Percentiles rank a stretch among this genome's conserved stretches.
These are phyloP conservation scores for Ustilago trichophora DNA, from an alignment of 1,284 basidiomycete species.

Conservation along the genomic window DNA sequence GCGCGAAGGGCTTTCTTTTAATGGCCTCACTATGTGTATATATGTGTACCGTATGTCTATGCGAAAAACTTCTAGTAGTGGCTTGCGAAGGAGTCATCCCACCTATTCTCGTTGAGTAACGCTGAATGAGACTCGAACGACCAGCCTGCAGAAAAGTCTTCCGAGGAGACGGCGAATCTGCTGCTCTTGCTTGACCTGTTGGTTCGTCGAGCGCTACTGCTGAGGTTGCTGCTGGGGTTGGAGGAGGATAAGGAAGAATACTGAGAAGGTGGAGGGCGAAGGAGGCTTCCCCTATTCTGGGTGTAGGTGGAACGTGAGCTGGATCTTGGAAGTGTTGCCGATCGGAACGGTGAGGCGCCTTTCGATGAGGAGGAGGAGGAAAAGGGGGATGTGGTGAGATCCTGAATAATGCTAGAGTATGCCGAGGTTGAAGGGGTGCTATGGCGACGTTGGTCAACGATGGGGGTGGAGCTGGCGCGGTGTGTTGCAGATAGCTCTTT, in stretches of 20 bases:
- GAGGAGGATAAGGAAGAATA: neutral
- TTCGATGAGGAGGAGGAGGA: neutral
- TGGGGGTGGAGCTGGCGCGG: conserved; percentile 5
- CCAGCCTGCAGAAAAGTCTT: conserved; percentile 29
- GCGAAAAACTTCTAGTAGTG: too few species aligned
- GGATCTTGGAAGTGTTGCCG: conserved; percentile 28
- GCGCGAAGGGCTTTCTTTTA: too few species aligned
- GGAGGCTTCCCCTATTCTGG: conserved; percentile 1
- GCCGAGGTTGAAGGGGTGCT: conserved; percentile 5
- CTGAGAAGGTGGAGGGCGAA: conserved; percentile 13
- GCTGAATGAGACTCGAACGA: conserved; percentile 18
- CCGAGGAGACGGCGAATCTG: neutral
- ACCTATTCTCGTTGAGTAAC: neutral
- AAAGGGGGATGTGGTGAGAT: conserved; percentile 28
- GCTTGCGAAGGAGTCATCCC: neutral
- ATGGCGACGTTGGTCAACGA: conserved; percentile 15
- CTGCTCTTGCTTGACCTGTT: neutral
- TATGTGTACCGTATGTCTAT: too few species aligned
- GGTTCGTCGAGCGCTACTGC: neutral
- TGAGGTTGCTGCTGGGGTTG: neutral
- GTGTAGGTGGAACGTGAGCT: conserved; percentile 3
- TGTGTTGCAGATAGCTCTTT: conserved; percentile 2
- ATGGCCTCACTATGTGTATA: too few species aligned
- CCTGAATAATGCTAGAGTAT: conserved; percentile 27
- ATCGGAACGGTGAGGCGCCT: conserved; percentile 16